A percentile compares a stretch with the other conserved stretches of the same genome.
Conservation (phyloP, 2,329 filamentous ascomycete species). For the Ambrosiella xylebori region DNA sequence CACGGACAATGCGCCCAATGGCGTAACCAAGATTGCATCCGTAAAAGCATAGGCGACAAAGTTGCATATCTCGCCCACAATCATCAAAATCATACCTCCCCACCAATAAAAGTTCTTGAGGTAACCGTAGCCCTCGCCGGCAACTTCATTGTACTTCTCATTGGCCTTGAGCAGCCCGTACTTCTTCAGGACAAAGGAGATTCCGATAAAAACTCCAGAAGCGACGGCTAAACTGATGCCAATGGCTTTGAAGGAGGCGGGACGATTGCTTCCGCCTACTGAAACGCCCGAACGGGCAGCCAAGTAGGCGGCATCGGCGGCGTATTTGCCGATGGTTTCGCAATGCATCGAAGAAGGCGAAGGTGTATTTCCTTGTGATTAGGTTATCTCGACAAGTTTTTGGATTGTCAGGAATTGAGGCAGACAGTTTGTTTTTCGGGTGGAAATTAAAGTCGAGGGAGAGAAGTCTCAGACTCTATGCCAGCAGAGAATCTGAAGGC, state of each 20-base stretch:
- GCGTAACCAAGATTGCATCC: slow-evolving; percentile 88
- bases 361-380: neutral
- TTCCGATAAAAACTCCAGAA: slow-evolving; percentile 83
- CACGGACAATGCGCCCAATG: slow-evolving; percentile 76
- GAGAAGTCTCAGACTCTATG: neutral
- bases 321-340: slow-evolving; percentile 5
- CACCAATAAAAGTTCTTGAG: slow-evolving; percentile 94
- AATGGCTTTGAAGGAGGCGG: slow-evolving; percentile 58
- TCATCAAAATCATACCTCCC: slow-evolving; percentile 92
- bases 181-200: slow-evolving; percentile 93
- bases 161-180: slow-evolving; percentile 80
- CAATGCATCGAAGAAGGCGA: slow-evolving; percentile 1
- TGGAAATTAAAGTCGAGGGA: neutral
- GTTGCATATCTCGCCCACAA: slow-evolving; percentile 89
- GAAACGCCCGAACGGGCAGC: slow-evolving; percentile 22
- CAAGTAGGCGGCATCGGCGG: slow-evolving; percentile 3
- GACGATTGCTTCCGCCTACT: slow-evolving; percentile 22
- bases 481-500: neutral
- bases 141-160: slow-evolving; percentile 87
- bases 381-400: neutral
- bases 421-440: neutral
- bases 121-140: slow-evolving; percentile 92
- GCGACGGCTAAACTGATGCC: slow-evolving; percentile 72
- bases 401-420: neutral
- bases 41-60: slow-evolving; percentile 95